These are phyloP conservation scores for Kuraishia ogatae DNA, from an alignment of 805 yeast genomes.

Conservation along the genomic window DNA sequence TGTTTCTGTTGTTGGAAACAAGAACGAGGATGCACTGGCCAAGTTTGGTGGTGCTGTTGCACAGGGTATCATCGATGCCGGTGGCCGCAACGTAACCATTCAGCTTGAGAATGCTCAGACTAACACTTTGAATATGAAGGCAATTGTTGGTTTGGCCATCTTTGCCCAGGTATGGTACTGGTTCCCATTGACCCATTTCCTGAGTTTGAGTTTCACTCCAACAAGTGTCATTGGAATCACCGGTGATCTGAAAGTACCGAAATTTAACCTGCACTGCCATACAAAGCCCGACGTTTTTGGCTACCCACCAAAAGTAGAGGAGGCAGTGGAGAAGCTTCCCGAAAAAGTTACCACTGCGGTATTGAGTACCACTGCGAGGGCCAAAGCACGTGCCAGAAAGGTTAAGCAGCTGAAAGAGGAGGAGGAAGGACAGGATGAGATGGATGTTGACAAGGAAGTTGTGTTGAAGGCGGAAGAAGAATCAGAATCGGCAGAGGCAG, in stretches of 20 bases:
- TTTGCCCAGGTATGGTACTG: constrained; percentile 97
- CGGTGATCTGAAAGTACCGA: constrained; percentile 79
- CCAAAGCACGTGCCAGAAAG: constrained; percentile 86
- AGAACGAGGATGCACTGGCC: constrained; percentile 94
- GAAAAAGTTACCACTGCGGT: constrained; percentile 92
- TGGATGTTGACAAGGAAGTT: constrained; percentile 15
- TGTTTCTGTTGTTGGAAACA: constrained; percentile 69
- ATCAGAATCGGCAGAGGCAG: constrained; percentile 7
- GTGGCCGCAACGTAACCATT: constrained; percentile 96
- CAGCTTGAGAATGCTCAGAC: constrained; percentile 83
- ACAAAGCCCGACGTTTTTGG: constrained; percentile 72
- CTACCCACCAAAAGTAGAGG: constrained; percentile 85
- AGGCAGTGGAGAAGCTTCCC: constrained; percentile 68
- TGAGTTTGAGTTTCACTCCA: constrained; percentile 86
- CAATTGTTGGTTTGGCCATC: constrained; percentile 84
- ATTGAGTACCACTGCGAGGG: constrained; percentile 85
- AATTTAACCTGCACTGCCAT: constrained; percentile 73
- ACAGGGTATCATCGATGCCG: constrained; percentile 97
- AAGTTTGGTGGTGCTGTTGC: constrained; percentile 96
- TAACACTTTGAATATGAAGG: constrained; percentile 82
- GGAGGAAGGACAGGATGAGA: constrained; percentile 31
- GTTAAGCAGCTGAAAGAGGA: constrained; percentile 42
- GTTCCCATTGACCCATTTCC: constrained; percentile 94
- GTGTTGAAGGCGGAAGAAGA: constrained; percentile 28
- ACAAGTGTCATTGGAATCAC: constrained; percentile 84